Base-by-base conservation (phyloP, 1,284 basidiomycete species). In the Ceraceosorus guamensis region DNA sequence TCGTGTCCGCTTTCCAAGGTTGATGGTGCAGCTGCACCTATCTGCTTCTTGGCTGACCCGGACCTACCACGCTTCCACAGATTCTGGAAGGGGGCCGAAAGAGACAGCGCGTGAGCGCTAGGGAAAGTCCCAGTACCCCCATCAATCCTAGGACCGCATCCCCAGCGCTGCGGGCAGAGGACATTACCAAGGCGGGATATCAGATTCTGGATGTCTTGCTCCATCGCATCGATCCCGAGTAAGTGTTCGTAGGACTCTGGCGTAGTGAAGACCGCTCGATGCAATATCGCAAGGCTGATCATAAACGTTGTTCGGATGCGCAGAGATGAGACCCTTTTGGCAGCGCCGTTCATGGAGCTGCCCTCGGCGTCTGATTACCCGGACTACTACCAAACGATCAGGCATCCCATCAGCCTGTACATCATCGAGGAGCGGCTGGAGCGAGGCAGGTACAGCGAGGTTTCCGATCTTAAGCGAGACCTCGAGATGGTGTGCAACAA, bases 361-460 rank as follows among this genome's bases (percentile, higher is more conserved):
- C 90, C 90, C 6, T 83, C 85, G 55, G 85, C 85, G 75, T 82
- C 83, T 56, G 80, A 82, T 60, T 91, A 92, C 76, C 85, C 90
- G n/a, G 91, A 93, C 79, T 96, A 96, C 79, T 95, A 93, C 78
- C 83, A 85, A 67, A 79, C 84, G 48, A 93, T 93, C 75, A 85
- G 86, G 76, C 81, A 82, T 48, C 91, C 91, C 35, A 86, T 93
- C 65, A 85, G 89, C 31, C 81, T 95, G 53, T 86, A 89, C 51
- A 87, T 92, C 64, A 89, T 96, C 77, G 66, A 80, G 73, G 52
- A 81, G 65, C 82, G 85, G 69, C 82, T 93, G 51, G 83, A 88
- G 50, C 78, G 79, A 47, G 79, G 82, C 55, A 73, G 72, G 37
- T 96, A 93, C 74, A 68, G 80, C 13, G 81, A 84, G 6, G 80